A percentile compares a stretch with the other conserved stretches of the same genome.
Evolutionary conservation across 1,139 yeast genomes (phyloP).

Genomic region (Zhuliangozyma parablackwelliae): DNA sequence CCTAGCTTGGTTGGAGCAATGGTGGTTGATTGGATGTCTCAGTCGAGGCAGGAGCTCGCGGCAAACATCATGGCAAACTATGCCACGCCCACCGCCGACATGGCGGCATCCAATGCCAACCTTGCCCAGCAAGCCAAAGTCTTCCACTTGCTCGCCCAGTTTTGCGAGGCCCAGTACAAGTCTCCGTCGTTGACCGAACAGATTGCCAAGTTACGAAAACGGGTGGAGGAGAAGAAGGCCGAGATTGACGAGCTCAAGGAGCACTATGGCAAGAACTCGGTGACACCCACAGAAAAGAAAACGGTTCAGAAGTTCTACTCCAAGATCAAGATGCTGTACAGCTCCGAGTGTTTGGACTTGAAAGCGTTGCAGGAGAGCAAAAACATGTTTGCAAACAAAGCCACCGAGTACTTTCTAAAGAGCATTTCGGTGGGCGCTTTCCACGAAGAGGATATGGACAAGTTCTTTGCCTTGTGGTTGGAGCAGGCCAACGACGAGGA

Average conservation of each 20-base stretch:
- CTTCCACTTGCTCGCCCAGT: slow-evolving; percentile 61
- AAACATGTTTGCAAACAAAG: slow-evolving; percentile 45
- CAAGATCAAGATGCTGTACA: slow-evolving; percentile 44
- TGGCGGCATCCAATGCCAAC: slow-evolving; percentile 15
- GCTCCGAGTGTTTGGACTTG: slow-evolving; percentile 48
- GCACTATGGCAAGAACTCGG: slow-evolving; percentile 35
- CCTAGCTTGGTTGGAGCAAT: slow-evolving; percentile 36
- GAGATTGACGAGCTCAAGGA: slow-evolving; percentile 49
- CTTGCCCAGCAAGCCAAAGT: slow-evolving; percentile 34
- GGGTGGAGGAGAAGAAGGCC: slow-evolving; percentile 31
- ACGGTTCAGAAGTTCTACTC: slow-evolving; percentile 49
- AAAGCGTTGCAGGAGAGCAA: slow-evolving; percentile 31
- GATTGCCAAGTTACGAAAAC: slow-evolving; percentile 35
- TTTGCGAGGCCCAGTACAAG: slow-evolving; percentile 67
- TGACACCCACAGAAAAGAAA: slow-evolving; percentile 41
- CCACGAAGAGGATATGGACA: slow-evolving; percentile 61
- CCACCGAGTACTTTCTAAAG: slow-evolving; percentile 58
- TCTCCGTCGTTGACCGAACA: slow-evolving; percentile 42
- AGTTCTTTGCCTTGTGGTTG: slow-evolving; percentile 85
- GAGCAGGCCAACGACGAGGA: slow-evolving; percentile 47
- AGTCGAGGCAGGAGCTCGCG: slow-evolving; percentile 65
- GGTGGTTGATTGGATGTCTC: slow-evolving; percentile 69
- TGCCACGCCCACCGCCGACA: slow-evolving; percentile 41
- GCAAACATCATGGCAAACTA: slow-evolving; percentile 52
- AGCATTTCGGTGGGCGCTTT: slow-evolving; percentile 44